Evolutionary conservation across 352 stramenopile genomes (phyloP), one percentile per base, ranked within the genome.

Genomic region (Phytopythium cucurbitacearum): DNA sequence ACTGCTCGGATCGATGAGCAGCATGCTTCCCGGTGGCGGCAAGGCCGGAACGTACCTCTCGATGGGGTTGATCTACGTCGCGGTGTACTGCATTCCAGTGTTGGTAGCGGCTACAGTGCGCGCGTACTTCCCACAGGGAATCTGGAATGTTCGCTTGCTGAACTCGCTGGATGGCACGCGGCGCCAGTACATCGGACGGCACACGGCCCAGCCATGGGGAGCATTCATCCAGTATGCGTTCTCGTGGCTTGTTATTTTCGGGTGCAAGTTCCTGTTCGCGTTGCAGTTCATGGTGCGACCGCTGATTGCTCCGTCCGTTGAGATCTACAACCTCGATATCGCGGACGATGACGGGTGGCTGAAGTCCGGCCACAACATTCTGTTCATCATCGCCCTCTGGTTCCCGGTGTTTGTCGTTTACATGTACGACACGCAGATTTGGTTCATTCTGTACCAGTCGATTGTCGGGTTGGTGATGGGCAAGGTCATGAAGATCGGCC

Each of bases 391-490:
- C 5, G 81, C 80, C 28, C 53, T 94, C 6, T 94, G 84, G 84
- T 69, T 77, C 16, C 84, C 84, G 0, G 75, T 89, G 38, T 74
- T 94, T 43, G 64, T 92, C 33, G 84, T 94, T 37, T 94, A 91
- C 59, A 82, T 94, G 57, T 94, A 94, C 73, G 84, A 94, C 57
- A 58, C 77, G 11, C 84, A 94, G 69, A 94, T 94, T 65, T 94
- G 82, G 78, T 87, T 94, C 50, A 89, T 87, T 38, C 40, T 94
- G 35, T 90, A 79, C 55, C 85, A 95, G 54, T 81, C 80, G 6
- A 64, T 95, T 36, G 56, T 93, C 10, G 85, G 85, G 11, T 39
- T 89, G n/a, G 62, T 84, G 15, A 89, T 91, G 60, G 85, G 85
- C 32, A 71, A 91, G 28, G 65, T 68, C 2, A 85, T 85, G 65